Conservation (phyloP, 2,329 filamentous ascomycete species). For the Exophiala aquamarina region DNA sequence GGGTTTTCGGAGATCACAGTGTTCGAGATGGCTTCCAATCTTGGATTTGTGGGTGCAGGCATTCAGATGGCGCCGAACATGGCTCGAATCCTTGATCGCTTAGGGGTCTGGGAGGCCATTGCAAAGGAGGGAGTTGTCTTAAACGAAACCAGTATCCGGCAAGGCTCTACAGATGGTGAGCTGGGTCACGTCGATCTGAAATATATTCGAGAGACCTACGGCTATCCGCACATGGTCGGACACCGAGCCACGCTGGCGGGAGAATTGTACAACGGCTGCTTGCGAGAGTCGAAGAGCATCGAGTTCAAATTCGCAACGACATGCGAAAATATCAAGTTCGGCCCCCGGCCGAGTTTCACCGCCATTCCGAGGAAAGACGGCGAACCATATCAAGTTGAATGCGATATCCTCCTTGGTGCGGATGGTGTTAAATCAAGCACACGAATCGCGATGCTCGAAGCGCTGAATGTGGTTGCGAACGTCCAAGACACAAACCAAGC, state of each 20-base stretch:
- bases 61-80: slow-evolving; percentile 85
- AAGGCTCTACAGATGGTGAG: slow-evolving; percentile 68
- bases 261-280: slow-evolving; percentile 69
- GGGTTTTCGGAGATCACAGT: slow-evolving; percentile 73
- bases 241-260: slow-evolving; percentile 72
- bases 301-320: slow-evolving; percentile 67
- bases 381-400: slow-evolving; percentile 51
- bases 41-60: slow-evolving; percentile 81
- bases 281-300: slow-evolving; percentile 57
- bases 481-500: slow-evolving; percentile 53
- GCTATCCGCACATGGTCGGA: slow-evolving; percentile 76
- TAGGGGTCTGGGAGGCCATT: slow-evolving; percentile 73
- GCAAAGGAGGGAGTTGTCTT: slow-evolving; percentile 70
- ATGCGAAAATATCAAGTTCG: slow-evolving; percentile 59
- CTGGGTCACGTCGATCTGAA: slow-evolving; percentile 69
- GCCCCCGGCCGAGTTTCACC: slow-evolving; percentile 60
- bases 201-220: slow-evolving; percentile 67
- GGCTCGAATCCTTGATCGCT: slow-evolving; percentile 69
- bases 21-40: slow-evolving; percentile 69
- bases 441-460: slow-evolving; percentile 43
- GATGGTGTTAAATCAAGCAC: slow-evolving; percentile 56
- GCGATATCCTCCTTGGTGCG: slow-evolving; percentile 53
- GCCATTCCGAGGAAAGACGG: slow-evolving; percentile 57
- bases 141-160: slow-evolving; percentile 69
- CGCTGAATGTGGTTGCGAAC: slow-evolving; percentile 38